Percentiles rank a stretch among this genome's conserved stretches.
Conservation (phyloP, 176 grass and related monocot genomes). For the Aegilops speltoides region DNA sequence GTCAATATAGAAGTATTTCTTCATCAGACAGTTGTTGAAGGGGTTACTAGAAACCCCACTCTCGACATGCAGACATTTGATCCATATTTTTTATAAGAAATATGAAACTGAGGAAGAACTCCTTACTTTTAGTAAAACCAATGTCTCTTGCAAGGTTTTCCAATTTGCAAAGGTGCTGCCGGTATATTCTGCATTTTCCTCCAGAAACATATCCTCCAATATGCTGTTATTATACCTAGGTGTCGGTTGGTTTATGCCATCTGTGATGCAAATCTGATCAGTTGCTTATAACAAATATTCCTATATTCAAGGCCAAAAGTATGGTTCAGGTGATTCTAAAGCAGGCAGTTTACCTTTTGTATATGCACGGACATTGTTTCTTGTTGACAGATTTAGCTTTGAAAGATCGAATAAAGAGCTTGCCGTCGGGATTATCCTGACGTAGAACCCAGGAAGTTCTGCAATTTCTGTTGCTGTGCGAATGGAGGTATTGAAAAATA, state of each 20-base stretch:
- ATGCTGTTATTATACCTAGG: conserved; percentile 91
- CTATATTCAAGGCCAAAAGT: background rate
- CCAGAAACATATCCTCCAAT: conserved; percentile 94
- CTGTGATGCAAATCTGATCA: conserved; percentile 41
- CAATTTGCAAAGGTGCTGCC: conserved; percentile 54
- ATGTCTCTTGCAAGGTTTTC: conserved; percentile 72
- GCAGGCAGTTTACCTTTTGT: conserved; percentile 47
- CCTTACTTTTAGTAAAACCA: conserved; percentile 84
- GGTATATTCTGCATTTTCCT: conserved; percentile 80
- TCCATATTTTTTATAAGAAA: background rate
- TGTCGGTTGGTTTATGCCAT: conserved; percentile 67
- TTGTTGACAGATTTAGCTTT: conserved; percentile 68
- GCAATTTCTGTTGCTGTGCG: conserved; percentile 42
- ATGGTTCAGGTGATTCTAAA: background rate
- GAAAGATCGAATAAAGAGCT: conserved; percentile 65
- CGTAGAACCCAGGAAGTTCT: conserved; percentile 69
- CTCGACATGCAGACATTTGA: background rate
- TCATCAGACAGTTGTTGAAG: background rate
- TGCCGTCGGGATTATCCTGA: conserved; percentile 73
- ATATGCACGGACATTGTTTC: conserved; percentile 84
- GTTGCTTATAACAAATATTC: background rate
- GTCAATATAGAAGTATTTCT: conserved; percentile 3
- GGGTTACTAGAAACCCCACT: background rate
- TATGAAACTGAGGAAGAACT: conserved; percentile 13
- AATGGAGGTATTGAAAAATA: conserved; percentile 18